Percentiles rank a stretch among this genome's conserved stretches.
These are phyloP conservation scores for Lactarius sanguifluus DNA, from an alignment of 768 basidiomycete species.

Conservation along the genomic window DNA sequence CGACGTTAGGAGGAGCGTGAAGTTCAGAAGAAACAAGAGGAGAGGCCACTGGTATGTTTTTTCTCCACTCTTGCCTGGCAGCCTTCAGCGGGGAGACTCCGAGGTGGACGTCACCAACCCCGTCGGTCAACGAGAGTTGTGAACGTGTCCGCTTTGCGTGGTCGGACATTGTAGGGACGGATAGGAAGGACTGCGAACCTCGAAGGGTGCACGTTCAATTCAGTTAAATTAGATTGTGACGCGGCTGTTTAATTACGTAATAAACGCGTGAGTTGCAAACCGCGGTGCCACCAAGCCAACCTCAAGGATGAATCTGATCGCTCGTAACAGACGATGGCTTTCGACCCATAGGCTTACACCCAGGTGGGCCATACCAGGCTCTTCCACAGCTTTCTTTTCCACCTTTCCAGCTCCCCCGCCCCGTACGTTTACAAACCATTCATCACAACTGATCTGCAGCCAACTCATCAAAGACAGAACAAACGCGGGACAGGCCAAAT, in stretches of 20 bases:
- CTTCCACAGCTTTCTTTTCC: conserved; percentile 9
- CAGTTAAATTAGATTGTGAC: neutral
- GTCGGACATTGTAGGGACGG: conserved; percentile 17
- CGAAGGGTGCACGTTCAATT: neutral
- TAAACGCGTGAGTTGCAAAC: conserved; percentile 1
- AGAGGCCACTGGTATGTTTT: conserved; percentile 2
- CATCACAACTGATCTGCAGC: conserved; percentile 15
- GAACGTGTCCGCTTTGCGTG: conserved; percentile 29
- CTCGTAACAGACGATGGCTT: conserved; percentile 3
- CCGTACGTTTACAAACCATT: conserved; percentile 14
- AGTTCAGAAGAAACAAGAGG: neutral
- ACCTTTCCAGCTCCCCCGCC: neutral
- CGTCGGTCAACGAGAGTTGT: conserved; percentile 22
- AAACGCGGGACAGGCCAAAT: conserved; percentile 46
- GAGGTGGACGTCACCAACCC: conserved; percentile 15
- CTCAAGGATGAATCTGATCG: neutral
- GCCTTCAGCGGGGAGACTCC: conserved; percentile 26
- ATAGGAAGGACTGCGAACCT: neutral
- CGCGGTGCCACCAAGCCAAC: neutral
- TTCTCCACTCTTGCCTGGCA: conserved; percentile 22
- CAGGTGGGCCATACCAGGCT: neutral
- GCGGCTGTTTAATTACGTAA: conserved; percentile 14
- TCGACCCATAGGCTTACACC: neutral
- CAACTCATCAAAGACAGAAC: conserved; percentile 28
- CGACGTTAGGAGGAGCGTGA: neutral